These are phyloP conservation scores for Xerocomus spinulosus DNA, from an alignment of 768 basidiomycete genomes.

Conservation along the genomic window DNA sequence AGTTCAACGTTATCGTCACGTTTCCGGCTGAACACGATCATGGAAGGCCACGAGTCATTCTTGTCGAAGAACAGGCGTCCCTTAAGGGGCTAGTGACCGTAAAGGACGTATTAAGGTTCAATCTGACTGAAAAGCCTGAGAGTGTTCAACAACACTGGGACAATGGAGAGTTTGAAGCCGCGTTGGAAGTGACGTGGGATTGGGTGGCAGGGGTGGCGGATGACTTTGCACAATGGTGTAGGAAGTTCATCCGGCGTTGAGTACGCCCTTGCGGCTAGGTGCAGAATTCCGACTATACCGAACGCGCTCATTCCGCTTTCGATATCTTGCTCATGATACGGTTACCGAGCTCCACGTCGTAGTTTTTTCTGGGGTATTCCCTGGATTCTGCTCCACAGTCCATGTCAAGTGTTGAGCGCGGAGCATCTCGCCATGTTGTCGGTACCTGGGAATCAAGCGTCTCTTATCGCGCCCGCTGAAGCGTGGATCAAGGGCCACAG, in stretches of 20 bases:
- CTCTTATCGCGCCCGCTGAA: neutral
- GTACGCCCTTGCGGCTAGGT: neutral
- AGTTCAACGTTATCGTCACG: neutral
- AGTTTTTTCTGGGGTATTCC: neutral
- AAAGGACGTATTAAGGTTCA: slow-evolving; percentile 92
- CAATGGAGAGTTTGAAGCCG: slow-evolving; percentile 59
- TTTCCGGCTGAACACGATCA: neutral
- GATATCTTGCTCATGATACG: neutral
- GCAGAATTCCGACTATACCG: neutral
- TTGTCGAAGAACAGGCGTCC: slow-evolving; percentile 82
- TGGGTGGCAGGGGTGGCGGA: slow-evolving; percentile 41
- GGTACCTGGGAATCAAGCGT: neutral
- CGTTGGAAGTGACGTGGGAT: slow-evolving; percentile 58
- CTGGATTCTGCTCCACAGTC: neutral
- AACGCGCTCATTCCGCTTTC: no score
- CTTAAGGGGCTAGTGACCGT: slow-evolving; percentile 88
- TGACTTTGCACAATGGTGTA: slow-evolving; percentile 28
- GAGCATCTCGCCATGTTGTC: neutral
- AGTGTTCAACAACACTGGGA: slow-evolving; percentile 51
- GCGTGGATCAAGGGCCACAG: neutral
- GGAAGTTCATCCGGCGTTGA: slow-evolving; percentile 21
- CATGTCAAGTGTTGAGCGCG: neutral
- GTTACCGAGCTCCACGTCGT: neutral
- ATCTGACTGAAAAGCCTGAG: slow-evolving; percentile 51
- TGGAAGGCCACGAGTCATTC: slow-evolving; percentile 89